Evolutionary conservation across 2,329 filamentous ascomycete genomes (phyloP).

Genomic region (Curvularia eragrostidis): DNA sequence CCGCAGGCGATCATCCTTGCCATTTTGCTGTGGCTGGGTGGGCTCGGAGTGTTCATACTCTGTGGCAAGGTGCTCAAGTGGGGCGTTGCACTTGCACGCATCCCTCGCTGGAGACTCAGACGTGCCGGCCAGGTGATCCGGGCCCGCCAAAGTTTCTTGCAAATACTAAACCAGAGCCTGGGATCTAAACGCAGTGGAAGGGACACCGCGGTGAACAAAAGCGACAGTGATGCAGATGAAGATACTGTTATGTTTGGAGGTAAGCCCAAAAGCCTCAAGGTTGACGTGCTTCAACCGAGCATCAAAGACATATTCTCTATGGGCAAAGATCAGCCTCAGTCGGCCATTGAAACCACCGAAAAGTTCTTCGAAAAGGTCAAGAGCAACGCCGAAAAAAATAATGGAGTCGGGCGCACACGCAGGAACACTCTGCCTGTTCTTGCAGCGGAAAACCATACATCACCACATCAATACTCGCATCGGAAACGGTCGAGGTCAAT

Average conservation of each 20-base stretch:
- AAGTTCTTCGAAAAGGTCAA: conserved; percentile 20
- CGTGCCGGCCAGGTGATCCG: conserved; percentile 58
- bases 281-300: conserved; percentile 34
- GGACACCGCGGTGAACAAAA: conserved; percentile 15
- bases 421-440: conserved; percentile 47
- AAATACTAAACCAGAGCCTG: conserved; percentile 49
- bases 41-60: conserved; percentile 73
- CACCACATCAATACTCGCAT: conserved; percentile 28
- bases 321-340: conserved; percentile 34
- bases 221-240: conserved; percentile 58
- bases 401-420: conserved; percentile 27
- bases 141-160: conserved; percentile 53
- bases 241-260: conserved; percentile 41
- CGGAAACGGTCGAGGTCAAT: conserved; percentile 44
- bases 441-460: conserved; percentile 30
- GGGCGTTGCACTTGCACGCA: conserved; percentile 83
- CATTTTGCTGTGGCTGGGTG: conserved; percentile 63
- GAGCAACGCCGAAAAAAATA: conserved; percentile 3
- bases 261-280: conserved; percentile 39
- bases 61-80: conserved; percentile 79
- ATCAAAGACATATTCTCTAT: conserved; percentile 18
- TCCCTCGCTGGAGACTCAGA: conserved; percentile 89
- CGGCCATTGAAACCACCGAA: conserved; percentile 41
- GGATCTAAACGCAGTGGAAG: conserved; percentile 35
- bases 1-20: conserved; percentile 55